Conservation (phyloP, 2,329 filamentous ascomycete genomes). For the Fusarium setosum region DNA sequence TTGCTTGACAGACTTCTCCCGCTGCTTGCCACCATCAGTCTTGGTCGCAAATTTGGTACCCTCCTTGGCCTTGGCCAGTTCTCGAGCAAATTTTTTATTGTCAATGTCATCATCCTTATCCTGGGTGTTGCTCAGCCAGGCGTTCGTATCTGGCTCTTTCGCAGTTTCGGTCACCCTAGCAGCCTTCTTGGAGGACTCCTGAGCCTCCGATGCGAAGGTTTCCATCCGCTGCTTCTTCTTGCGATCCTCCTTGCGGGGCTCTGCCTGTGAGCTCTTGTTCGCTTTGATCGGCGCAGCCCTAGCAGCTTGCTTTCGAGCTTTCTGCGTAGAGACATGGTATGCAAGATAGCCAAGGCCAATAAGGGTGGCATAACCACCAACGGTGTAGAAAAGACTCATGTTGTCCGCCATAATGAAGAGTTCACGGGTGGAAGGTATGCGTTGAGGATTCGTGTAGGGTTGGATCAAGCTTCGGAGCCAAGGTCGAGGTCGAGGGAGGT, state of each 20-base stretch:
- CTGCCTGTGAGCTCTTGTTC: constrained; percentile 44
- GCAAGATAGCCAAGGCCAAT: constrained; percentile 50
- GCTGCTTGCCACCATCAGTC: constrained; percentile 69
- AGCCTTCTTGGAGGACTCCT: constrained; percentile 48
- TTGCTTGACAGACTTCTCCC: constrained; percentile 77
- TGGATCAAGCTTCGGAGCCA: constrained; percentile 22
- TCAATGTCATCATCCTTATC: constrained; percentile 66
- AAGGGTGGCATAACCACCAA: constrained; percentile 51
- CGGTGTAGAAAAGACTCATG: constrained; percentile 51
- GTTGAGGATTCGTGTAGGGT: constrained; percentile 19
- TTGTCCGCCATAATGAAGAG: constrained; percentile 47
- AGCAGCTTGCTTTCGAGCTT: constrained; percentile 47
- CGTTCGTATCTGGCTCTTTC: constrained; percentile 42
- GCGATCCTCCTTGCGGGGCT: constrained; percentile 54
- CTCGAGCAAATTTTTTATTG: constrained; percentile 81
- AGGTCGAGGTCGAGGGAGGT: constrained; percentile 18
- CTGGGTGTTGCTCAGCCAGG: constrained; percentile 44
- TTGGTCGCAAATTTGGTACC: constrained; percentile 70
- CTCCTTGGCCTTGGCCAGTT: constrained; percentile 76
- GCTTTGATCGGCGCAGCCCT: constrained; percentile 43
- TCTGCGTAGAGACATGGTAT: constrained; percentile 51
- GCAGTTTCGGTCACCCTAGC: constrained; percentile 54
- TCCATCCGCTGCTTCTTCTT: constrained; percentile 61
- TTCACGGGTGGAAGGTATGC: constrained; percentile 5
- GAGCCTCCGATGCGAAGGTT: constrained; percentile 51